A percentile compares a stretch with the other conserved stretches of the same genome.
These are phyloP conservation scores for Hyaloscypha finlandica DNA, from an alignment of 495 filamentous ascomycete species.

Conservation along the genomic window DNA sequence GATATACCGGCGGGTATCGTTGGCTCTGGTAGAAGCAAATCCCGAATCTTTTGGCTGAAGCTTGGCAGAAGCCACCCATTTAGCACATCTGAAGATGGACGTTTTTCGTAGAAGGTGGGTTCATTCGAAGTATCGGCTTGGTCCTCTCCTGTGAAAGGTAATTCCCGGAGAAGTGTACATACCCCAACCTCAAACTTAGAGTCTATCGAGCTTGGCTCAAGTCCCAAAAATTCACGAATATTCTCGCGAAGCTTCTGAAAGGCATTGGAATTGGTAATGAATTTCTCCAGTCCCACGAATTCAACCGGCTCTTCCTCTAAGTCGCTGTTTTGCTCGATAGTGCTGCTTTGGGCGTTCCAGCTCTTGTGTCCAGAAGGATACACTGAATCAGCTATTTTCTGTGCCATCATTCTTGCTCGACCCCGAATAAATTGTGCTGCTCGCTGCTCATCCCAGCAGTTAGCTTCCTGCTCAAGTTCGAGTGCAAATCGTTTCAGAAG, in stretches of 20 bases:
- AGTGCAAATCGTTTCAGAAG: conserved; percentile 4
- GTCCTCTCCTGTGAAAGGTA: neutral
- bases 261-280: neutral
- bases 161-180: neutral
- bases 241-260: conserved; percentile 1
- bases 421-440: conserved; percentile 1
- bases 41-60: neutral
- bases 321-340: neutral
- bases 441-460: conserved; percentile 3
- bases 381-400: neutral
- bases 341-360: too few relatives aligned
- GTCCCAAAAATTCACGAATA: conserved; percentile 1
- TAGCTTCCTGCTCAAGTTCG: conserved; percentile 6
- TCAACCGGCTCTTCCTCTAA: neutral
- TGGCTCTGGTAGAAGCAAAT: conserved; percentile 3
- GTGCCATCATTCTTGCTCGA: conserved; percentile 3
- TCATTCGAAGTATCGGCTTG: neutral
- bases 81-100: too few relatives aligned
- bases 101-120: neutral
- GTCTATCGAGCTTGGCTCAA: neutral
- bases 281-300: neutral
- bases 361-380: neutral
- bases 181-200: neutral
- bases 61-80: neutral
- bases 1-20: neutral